These are phyloP conservation scores for Pelargonium cotyledonis DNA, from an alignment of 441 rosid genomes.

Conservation along the genomic window DNA sequence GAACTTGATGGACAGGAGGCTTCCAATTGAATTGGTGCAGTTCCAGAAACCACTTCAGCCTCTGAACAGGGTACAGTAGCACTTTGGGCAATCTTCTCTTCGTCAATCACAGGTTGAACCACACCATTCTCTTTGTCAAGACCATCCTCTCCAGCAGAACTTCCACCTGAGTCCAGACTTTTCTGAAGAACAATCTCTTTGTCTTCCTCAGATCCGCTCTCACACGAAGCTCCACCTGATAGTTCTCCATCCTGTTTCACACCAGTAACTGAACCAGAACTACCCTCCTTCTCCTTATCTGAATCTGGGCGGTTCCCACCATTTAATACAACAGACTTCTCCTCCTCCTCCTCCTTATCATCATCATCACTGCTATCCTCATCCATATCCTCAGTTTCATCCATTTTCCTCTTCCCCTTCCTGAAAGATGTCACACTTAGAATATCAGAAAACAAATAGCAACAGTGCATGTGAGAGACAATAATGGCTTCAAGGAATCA, in stretches of 20 bases:
- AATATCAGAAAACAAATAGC: no score
- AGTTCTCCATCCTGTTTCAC: slow-evolving; percentile 29
- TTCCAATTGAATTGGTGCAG: slow-evolving; percentile 20
- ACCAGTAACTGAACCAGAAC: slow-evolving; percentile 47
- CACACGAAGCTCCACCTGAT: slow-evolving; percentile 32
- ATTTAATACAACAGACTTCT: slow-evolving; percentile 48
- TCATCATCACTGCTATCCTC: slow-evolving; percentile 11
- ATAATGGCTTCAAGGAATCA: no score
- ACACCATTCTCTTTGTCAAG: slow-evolving; percentile 30
- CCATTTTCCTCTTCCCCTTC: slow-evolving; percentile 25
- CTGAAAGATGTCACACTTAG: slow-evolving; percentile 5
- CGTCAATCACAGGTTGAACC: slow-evolving; percentile 27
- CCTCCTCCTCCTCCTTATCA: slow-evolving; percentile 27
- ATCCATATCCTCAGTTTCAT: slow-evolving; percentile 17
- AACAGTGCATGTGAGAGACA: no score
- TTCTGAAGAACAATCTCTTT: slow-evolving; percentile 28
- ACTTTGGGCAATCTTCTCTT: slow-evolving; percentile 18
- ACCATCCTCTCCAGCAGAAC: slow-evolving; percentile 22
- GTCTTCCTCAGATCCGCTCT: slow-evolving; percentile 59
- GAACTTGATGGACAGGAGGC: slow-evolving; percentile 18
- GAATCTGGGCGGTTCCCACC: slow-evolving; percentile 33
- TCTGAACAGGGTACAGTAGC: slow-evolving; percentile 14
- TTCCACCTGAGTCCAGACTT: slow-evolving; percentile 25
- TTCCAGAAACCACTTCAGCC: slow-evolving; percentile 22
- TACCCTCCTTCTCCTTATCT: slow-evolving; percentile 43